phyloP scores from a whole-genome alignment of 2,329 filamentous ascomycete species.

The Xylariaceae sp. region DNA sequence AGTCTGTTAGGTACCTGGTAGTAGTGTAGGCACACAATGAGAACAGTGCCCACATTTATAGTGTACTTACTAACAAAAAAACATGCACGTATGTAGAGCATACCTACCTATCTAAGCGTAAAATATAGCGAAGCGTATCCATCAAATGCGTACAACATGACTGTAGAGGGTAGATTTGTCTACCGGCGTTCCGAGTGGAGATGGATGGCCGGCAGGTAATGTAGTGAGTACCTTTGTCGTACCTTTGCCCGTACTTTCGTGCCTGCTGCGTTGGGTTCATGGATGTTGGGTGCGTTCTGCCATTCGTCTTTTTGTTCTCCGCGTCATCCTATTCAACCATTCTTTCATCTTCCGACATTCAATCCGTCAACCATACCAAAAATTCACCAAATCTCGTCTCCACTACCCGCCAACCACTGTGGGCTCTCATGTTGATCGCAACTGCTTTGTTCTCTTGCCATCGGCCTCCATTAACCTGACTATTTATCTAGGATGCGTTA shows the following conservation, averaged over 20 bases:
- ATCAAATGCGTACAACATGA: no score
- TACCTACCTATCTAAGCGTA: no score
- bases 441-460: background rate
- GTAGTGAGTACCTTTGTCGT: background rate
- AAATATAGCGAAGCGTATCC: no score
- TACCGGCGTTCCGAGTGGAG: no score
- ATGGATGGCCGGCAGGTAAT: no score
- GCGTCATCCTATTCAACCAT: slow-evolving; percentile 11
- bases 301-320: slow-evolving; percentile 16
- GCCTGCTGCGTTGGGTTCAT: background rate
- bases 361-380: slow-evolving; percentile 2
- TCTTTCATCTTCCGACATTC: slow-evolving; percentile 9
- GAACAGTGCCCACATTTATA: background rate
- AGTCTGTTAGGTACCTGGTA: background rate
- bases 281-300: background rate
- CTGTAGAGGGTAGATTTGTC: no score
- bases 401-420: background rate
- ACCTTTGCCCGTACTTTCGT: background rate
- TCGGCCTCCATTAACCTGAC: background rate
- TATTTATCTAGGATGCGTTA: slow-evolving; percentile 1
- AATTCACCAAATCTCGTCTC: background rate
- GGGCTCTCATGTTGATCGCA: slow-evolving; percentile 1
- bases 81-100: no score
- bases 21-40: background rate
- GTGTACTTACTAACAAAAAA: no score